These are phyloP conservation scores for Candida tammaniensis DNA, from an alignment of 805 yeast genomes.

Conservation along the genomic window DNA sequence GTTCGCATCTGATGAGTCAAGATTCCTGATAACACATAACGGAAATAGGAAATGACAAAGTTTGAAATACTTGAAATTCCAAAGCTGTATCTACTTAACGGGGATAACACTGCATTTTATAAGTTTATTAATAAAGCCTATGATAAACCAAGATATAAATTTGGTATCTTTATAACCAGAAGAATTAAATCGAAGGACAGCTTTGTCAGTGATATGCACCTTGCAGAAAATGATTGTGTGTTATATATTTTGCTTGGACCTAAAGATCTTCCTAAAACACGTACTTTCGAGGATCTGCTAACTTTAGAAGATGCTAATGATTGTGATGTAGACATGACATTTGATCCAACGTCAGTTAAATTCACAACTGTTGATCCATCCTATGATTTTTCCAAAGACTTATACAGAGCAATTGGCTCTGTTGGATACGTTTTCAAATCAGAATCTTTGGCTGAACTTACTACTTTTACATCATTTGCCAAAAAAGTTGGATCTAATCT, in stretches of 20 bases:
- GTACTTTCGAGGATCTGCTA: slow-evolving; percentile 23
- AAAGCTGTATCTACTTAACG: slow-evolving; percentile 3
- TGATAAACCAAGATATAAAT: slow-evolving; percentile 44
- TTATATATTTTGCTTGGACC: slow-evolving; percentile 29
- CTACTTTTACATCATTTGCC: slow-evolving; percentile 52
- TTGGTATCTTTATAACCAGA: slow-evolving; percentile 36
- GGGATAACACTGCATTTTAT: slow-evolving; percentile 1
- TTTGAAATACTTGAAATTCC: slow-evolving; percentile 4
- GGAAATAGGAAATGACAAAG: too few species aligned
- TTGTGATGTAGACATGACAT: slow-evolving; percentile 29
- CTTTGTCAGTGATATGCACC: slow-evolving; percentile 24
- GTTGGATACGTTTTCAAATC: slow-evolving; percentile 16
- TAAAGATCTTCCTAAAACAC: slow-evolving; percentile 16
- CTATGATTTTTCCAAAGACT: slow-evolving; percentile 16
- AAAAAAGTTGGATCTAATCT: slow-evolving; percentile 34
- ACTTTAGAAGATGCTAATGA: slow-evolving; percentile 19
- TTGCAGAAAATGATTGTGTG: slow-evolving; percentile 16
- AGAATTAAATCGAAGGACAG: slow-evolving; percentile 32
- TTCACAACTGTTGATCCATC: slow-evolving; percentile 16
- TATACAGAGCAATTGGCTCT: slow-evolving; percentile 26
- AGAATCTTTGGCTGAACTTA: slow-evolving; percentile 32
- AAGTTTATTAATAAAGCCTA: slow-evolving; percentile 49
- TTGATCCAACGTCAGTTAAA: slow-evolving; percentile 13
- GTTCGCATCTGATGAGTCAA: too few species aligned
- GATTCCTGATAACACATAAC: too few species aligned